Evolutionary conservation across 2,329 filamentous ascomycete species (phyloP), one percentile per base, ranked within the genome.

Genomic region (Lasiodiplodia theobromae): DNA sequence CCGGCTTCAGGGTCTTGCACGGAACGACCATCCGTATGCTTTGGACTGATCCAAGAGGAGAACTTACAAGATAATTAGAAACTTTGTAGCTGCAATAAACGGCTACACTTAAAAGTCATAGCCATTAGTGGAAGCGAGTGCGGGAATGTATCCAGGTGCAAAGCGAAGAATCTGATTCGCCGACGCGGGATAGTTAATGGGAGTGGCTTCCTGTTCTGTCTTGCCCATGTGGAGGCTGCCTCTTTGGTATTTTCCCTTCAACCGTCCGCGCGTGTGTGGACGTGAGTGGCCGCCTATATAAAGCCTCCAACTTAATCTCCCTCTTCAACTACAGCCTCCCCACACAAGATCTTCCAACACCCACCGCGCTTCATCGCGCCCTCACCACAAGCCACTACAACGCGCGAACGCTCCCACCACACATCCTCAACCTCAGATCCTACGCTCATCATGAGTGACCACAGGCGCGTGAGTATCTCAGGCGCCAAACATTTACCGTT

Each of bases 391-490:
- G 16, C 5, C 40, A 44, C 25, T 28, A 28, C 25, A 34, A 34
- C 31, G 44, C 44, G 3, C 8, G 0, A 11, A 21, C 44, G 8
- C n/a, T 10, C 10, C n/a, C 18, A 7, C n/a, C 18, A 21, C 18
- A 18, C 8, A 47, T 2, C 7, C 11, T 11, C 44, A 1, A 11
- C n/a, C 16, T 47, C n/a, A 18, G 7, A 47, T 21, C 6, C 11
- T 47, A 8, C 44, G 44, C 44, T 12, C 44, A 52, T 11, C 47
- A 64, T 64, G 60, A 25, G 28, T 11, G 47, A 52, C 12, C 47
- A 10, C 18, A 64, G 47, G n/a, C 60, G 60, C 44, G 60, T 64
- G 51, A 52, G 60, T 38, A 16, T 2, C 8, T 21, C 12, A n/a
- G 2, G n/a, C 28, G 2, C 11, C 12, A 10, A 38, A 3, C 3